A percentile compares a stretch with the other conserved stretches of the same genome.
These are phyloP conservation scores for Neoboletus subvelutipes DNA, from an alignment of 768 basidiomycete genomes.

Conservation along the genomic window DNA sequence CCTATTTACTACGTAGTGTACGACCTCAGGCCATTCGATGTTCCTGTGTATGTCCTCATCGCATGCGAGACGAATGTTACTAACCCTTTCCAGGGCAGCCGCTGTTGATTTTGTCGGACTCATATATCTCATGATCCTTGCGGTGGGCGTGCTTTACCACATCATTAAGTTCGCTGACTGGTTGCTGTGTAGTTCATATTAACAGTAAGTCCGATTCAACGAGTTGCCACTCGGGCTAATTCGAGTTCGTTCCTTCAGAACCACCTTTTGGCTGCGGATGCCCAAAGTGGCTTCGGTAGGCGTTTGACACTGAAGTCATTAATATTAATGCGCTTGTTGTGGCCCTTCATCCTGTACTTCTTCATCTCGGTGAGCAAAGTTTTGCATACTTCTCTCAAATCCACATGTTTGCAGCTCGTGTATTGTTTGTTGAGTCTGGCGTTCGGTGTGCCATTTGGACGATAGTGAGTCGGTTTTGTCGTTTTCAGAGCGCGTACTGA, in stretches of 20 bases:
- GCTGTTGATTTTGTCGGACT: slow-evolving; percentile 55
- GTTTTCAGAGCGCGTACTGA: background rate
- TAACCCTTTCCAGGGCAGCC: slow-evolving; percentile 39
- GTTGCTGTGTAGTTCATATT: slow-evolving; percentile 23
- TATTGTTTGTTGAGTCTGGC: slow-evolving; percentile 60
- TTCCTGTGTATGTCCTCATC: slow-evolving; percentile 47
- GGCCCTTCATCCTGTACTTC: slow-evolving; percentile 42
- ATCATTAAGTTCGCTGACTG: slow-evolving; percentile 3
- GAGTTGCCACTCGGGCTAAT: background rate
- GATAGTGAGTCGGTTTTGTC: slow-evolving; percentile 36
- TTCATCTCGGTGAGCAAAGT: slow-evolving; percentile 36
- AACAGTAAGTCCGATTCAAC: slow-evolving; percentile 18
- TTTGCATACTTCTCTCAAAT: background rate
- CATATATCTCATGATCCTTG: slow-evolving; percentile 45
- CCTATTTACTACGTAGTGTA: slow-evolving; percentile 49
- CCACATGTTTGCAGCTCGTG: slow-evolving; percentile 41
- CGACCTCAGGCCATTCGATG: slow-evolving; percentile 58
- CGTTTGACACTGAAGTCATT: slow-evolving; percentile 39
- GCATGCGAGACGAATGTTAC: background rate
- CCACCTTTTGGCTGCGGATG: slow-evolving; percentile 34
- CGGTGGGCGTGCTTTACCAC: slow-evolving; percentile 13
- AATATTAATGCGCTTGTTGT: slow-evolving; percentile 40
- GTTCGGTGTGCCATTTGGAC: slow-evolving; percentile 55
- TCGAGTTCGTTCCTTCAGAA: slow-evolving; percentile 23
- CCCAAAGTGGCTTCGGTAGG: slow-evolving; percentile 39